Evolutionary conservation across 179 eudicot species (phyloP), one percentile per base, ranked within the genome.

Genomic region (Pouteria campechiana): DNA sequence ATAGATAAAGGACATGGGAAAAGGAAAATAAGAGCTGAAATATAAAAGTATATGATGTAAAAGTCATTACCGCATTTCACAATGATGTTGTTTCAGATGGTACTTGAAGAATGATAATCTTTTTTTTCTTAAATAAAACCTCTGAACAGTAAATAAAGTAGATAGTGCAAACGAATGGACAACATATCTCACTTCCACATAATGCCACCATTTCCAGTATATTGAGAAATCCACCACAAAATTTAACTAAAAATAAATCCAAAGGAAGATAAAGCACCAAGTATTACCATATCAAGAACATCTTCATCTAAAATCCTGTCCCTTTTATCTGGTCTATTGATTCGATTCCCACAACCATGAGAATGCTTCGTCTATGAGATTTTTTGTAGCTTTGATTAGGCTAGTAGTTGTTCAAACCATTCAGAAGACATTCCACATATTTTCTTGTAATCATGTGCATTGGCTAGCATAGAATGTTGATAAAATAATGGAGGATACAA

Each of bases 241-340:
- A 9, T 23, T n/a, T 16, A 38, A 8, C 32, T 29, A 32, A 28
- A 23, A 14, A 30, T 25, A 7, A 22, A 35, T 29, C 25, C 17
- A 10, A 15, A 25, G 18, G 13, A 43, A 16, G 12, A 47, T 12
- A 24, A 51, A 24, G 53, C 54, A 25, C 3, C 39, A 37, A 51
- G 37, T 37, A 10, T 67, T 83, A 84, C 95, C 95, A 84, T 84
- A 57, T 78, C 92, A 48, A 84, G 76, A 52, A 84, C 68, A 46
- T 84, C 87, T 2, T 84, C 95, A 40, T 81, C 92, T 23, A 92
- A 60, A 38, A 61, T 35, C 7, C 23, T 32, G 41, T 58, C 59
- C 33, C 32, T 46, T 45, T 67, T 66, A 44, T 45, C 61, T 42
- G 53, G 58, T 27, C 41, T 21, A 33, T 57, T 65, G 37, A 23